A percentile compares a stretch with the other conserved stretches of the same genome.
These are phyloP conservation scores for Sicyos baderoa DNA, from an alignment of 306 rosid species.

Conservation along the genomic window DNA sequence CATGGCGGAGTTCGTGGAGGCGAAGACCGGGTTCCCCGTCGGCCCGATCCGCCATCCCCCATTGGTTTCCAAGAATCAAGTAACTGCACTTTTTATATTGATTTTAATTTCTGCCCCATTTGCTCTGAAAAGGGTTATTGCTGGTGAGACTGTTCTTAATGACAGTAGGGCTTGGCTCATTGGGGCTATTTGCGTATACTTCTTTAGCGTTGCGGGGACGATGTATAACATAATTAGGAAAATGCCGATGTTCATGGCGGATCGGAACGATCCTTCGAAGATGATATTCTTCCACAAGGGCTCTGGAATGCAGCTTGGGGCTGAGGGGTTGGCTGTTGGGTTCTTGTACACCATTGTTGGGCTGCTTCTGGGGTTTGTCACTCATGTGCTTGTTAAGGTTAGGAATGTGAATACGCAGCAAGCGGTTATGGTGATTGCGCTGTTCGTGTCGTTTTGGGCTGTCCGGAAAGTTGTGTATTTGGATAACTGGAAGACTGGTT, in stretches of 20 bases:
- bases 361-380: constrained; percentile 56
- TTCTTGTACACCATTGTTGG: constrained; percentile 83
- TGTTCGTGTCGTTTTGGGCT: constrained; percentile 73
- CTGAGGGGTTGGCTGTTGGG: constrained; percentile 84
- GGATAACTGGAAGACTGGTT: constrained; percentile 98
- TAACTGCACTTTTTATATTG: constrained; percentile 25
- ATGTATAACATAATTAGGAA: constrained; percentile 92
- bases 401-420: constrained; percentile 54
- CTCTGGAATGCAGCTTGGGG: constrained; percentile 97
- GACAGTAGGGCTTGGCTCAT: constrained; percentile 58
- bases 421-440: constrained; percentile 46
- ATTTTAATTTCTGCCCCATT: constrained; percentile 42
- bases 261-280: constrained; percentile 57
- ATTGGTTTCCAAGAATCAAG: constrained; percentile 41
- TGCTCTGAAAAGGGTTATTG: constrained; percentile 37
- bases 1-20: constrained; percentile 67
- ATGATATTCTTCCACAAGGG: constrained; percentile 85
- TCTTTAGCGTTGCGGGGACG: constrained; percentile 85
- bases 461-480: constrained; percentile 76
- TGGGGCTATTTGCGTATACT: constrained; percentile 72
- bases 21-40: constrained; percentile 50
- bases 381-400: constrained; percentile 55
- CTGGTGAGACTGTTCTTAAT: constrained; percentile 65
- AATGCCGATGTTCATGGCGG: constrained; percentile 80
- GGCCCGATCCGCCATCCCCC: constrained; percentile 86